Evolutionary conservation across 176 grass and related monocot genomes (phyloP), one percentile per base, ranked within the genome.

Genomic region (Oryza glumipatula): DNA sequence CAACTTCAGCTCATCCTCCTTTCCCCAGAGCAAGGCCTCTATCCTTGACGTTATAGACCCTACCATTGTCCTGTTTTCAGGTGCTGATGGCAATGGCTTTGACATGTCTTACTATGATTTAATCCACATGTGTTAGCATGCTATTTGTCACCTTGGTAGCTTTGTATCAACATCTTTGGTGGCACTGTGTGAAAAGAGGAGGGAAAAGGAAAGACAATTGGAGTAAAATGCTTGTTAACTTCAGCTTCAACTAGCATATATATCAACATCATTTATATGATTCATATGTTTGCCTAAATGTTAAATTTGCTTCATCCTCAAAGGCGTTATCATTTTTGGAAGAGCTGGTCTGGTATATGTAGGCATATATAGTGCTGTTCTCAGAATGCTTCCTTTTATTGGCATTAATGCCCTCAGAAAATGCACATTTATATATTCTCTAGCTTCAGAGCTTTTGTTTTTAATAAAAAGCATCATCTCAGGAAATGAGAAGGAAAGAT

Each of bases 141-240:
- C 9, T 63, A 8, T 43, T 41, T 41, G 3, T 32, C 17, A 71
- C 19, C 35, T 71, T 22, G 15, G 1, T 71, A 44, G 38, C 66
- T 68, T 14, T 68, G 32, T 19, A n/a, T 71, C 68, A 44, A 44
- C 36, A 71, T 71, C 54, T 58, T 43, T 71, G 68, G 38, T 71
- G 43, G 68, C 15, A 38, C 66, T 68, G 66, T 36, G 58, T 71
- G 38, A 44, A 44, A 36, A 70, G 15, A 32, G 65, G 26, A 39
- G 17, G 32, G 6, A 68, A 16, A 17, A 38, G 15, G 17, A 13
- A 54, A 58, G n/a, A 63, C 22, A 3, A n/a, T 58, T 63, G 58
- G 21, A 22, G 58, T 60, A n/a, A n/a, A n/a, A 60, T 61, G 19
- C 8, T 61, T 61, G 58, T 70, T 43, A 43, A 41, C 36, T 70